Base-by-base conservation (phyloP, 2,329 filamentous ascomycete species). In the Phyllosticta ampelicida region DNA sequence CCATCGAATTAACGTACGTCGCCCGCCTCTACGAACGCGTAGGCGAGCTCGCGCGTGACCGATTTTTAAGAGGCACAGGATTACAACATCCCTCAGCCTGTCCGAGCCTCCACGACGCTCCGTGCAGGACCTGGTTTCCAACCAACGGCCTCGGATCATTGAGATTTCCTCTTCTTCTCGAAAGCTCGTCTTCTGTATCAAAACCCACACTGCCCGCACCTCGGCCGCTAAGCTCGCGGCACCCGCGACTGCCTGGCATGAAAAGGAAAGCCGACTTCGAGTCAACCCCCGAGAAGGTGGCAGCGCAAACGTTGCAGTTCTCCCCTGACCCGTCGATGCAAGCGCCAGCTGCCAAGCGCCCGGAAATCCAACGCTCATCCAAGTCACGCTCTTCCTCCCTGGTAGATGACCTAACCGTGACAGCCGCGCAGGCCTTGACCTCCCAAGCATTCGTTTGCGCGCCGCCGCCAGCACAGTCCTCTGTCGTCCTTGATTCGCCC, bases 21-120 rank as follows among this genome's bases (percentile, higher is more conserved):
- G 62, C 65, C 4, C 64, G 65, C 28, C 68, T 72, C 55, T 75
- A 74, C 68, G 74, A 77, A 60, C 74, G 73, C 3, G 74, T 76
- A 63, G 75, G 74, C 50, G 74, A 77, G 63, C 68, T 76, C n/a
- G 16, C 69, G 71, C 54, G 71, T 73, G 63, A 64, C 66, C 23
- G 68, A 66, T 55, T 62, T 65, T 30, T 68, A 69, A 69, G 59
- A 62, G 60, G 36, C 16, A 16, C 66, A 68, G 61, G 71, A 75
- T 58, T 75, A 74, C 64, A 70, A 58, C 61, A 72, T 73, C 30
- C 73, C 74, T 10, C 65, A 67, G 21, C 26, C 63, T 8, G 56
- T 61, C 10, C 65, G 63, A 60, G 51, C 19, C 19, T 50, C 23
- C 20, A 19, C 9, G 36, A 26, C 19, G 13, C n/a, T 3, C 20